A percentile compares a stretch with the other conserved stretches of the same genome.
phyloP scores from a whole-genome alignment of 495 filamentous ascomycete species.

The Astrothelium subdiscretum region DNA sequence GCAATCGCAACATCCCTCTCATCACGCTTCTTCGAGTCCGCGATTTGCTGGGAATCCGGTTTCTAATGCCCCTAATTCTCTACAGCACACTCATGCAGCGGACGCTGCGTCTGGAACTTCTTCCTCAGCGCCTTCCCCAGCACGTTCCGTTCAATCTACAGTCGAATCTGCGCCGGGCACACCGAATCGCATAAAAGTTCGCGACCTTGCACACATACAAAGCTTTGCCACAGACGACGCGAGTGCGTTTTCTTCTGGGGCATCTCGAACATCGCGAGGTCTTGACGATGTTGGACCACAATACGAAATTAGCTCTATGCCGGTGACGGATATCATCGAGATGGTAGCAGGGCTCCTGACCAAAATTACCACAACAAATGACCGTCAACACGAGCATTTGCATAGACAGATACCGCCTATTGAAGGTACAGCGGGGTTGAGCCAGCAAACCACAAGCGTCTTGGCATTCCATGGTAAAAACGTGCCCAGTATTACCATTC shows the following conservation, averaged over 20 bases:
- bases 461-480: conserved; percentile 99
- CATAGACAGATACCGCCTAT: conserved; percentile 58
- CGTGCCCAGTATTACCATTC: conserved; percentile 89
- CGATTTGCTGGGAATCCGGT: neutral
- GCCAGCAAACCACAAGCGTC: conserved; percentile 73
- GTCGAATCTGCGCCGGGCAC: conserved; percentile 47
- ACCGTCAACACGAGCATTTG: conserved; percentile 75
- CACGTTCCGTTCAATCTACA: conserved; percentile 31
- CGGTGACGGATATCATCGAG: conserved; percentile 94
- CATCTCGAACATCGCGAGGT: conserved; percentile 25
- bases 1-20: neutral
- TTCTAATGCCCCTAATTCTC: neutral
- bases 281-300: conserved; percentile 40
- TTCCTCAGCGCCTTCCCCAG: conserved; percentile 35
- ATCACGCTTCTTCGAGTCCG: neutral
- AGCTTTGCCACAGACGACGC: conserved; percentile 68
- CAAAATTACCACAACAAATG: conserved; percentile 96
- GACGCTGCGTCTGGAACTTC: neutral
- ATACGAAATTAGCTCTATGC: conserved; percentile 98
- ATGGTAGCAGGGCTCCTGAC: conserved; percentile 98
- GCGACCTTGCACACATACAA: conserved; percentile 79
- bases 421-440: conserved; percentile 54
- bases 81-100: neutral
- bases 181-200: conserved; percentile 67
- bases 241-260: conserved; percentile 30